A percentile compares a stretch with the other conserved stretches of the same genome.
Evolutionary conservation across 1,284 basidiomycete genomes (phyloP).

Genomic region (Anthracocystis panici-leucophaei): DNA sequence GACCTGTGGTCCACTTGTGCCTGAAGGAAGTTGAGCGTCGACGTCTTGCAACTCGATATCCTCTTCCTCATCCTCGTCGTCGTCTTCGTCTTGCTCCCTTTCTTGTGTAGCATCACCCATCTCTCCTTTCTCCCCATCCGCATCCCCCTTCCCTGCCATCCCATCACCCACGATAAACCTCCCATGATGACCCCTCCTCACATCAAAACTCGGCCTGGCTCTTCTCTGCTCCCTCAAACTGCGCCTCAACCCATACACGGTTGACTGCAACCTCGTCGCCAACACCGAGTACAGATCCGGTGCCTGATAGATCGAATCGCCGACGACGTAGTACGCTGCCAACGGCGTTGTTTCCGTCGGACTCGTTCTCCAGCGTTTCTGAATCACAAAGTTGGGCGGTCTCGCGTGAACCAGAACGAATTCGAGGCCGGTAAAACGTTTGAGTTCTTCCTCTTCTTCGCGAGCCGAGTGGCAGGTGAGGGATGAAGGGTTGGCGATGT

Average conservation of each 20-base stretch:
- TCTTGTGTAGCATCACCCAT: neutral
- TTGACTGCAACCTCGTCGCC: constrained; percentile 57
- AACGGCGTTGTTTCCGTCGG: constrained; percentile 36
- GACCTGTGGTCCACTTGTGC: neutral
- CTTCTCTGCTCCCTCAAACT: constrained; percentile 46
- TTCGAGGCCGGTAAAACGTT: constrained; percentile 62
- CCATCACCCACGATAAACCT: constrained; percentile 37
- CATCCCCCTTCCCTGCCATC: no score
- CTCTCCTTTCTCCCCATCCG: no score
- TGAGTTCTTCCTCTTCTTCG: constrained; percentile 56
- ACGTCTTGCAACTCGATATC: constrained; percentile 23
- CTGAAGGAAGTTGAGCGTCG: neutral
- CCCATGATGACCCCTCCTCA: constrained; percentile 60
- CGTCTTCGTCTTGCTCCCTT: constrained; percentile 7
- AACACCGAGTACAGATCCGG: constrained; percentile 63
- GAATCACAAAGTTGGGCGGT: constrained; percentile 58
- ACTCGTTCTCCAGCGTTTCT: constrained; percentile 52
- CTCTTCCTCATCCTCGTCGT: constrained; percentile 15
- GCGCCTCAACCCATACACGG: constrained; percentile 48
- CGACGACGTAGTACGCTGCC: constrained; percentile 63
- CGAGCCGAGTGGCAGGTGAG: constrained; percentile 7
- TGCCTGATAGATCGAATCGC: constrained; percentile 63
- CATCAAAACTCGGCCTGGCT: constrained; percentile 52
- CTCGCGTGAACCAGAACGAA: constrained; percentile 59
- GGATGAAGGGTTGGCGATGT: constrained; percentile 42